Evolutionary conservation across 768 basidiomycete genomes (phyloP).

Genomic region (Kwoniella mangroviensis): DNA sequence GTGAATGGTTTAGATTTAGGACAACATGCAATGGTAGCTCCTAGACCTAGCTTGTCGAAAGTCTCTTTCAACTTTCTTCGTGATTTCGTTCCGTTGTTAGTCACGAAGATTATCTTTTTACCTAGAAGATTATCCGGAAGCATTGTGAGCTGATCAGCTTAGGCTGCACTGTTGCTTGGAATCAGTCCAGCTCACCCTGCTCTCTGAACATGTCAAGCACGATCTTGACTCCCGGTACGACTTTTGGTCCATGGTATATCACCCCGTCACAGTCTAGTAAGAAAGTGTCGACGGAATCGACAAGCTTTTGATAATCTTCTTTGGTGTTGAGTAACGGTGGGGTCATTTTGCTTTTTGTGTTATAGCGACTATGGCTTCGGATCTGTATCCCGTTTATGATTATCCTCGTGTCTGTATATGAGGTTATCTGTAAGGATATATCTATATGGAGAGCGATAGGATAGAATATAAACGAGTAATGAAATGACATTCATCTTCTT

Average conservation of each 20-base stretch:
- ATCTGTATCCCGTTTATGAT: not conserved
- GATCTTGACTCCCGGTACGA: constrained; percentile 77
- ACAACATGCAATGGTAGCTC: constrained; percentile 76
- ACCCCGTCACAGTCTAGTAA: constrained; percentile 97
- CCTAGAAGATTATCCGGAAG: constrained; percentile 59
- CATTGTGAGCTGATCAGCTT: too few relatives aligned
- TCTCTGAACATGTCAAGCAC: constrained; percentile 74
- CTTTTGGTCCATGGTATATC: constrained; percentile 81
- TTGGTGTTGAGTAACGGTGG: constrained; percentile 38
- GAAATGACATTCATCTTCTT: too few relatives aligned
- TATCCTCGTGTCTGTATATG: not conserved
- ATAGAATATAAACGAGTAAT: too few relatives aligned
- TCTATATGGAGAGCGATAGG: too few relatives aligned
- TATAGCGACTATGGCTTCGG: too few relatives aligned
- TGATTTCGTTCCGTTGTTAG: constrained; percentile 96
- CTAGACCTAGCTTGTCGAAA: constrained; percentile 85
- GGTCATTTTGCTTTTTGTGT: constrained; percentile 13
- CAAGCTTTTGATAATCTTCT: constrained; percentile 58
- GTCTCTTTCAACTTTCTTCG: constrained; percentile 83
- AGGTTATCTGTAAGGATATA: too few relatives aligned
- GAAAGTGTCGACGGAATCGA: constrained; percentile 83
- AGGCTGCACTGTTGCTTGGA: too few relatives aligned
- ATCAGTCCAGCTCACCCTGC: constrained; percentile 64
- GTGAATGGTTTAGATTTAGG: not conserved
- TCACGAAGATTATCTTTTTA: constrained; percentile 88